phyloP scores from a whole-genome alignment of 225 moss, liverwort and hornwort species.

The Straminergon stramineum region DNA sequence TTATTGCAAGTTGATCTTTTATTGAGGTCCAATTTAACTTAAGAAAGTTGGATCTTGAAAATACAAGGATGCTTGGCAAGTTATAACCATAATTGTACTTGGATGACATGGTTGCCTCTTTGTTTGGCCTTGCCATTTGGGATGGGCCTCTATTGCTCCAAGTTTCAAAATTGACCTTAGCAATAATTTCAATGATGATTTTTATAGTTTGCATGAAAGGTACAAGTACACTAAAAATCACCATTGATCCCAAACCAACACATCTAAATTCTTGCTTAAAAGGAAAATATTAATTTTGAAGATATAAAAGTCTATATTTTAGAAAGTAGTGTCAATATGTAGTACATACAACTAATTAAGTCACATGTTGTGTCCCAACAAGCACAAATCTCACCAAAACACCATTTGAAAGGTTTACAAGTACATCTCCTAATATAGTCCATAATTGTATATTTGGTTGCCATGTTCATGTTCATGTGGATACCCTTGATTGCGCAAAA shows the following conservation, averaged over 20 bases:
- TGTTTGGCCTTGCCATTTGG: too few relatives aligned
- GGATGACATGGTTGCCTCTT: neutral
- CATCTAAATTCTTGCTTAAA: neutral
- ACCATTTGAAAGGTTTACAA: neutral
- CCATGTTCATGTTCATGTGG: neutral
- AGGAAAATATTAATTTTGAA: neutral
- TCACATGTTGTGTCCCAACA: rapidly evolving
- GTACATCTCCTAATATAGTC: rapidly evolving
- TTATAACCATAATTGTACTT: neutral
- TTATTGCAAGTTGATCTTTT: neutral
- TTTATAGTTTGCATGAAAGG: neutral
- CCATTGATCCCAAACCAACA: neutral
- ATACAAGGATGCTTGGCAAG: neutral
- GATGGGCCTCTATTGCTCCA: neutral
- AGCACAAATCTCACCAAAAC: rapidly evolving
- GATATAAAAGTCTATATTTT: rapidly evolving
- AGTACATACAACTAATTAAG: neutral
- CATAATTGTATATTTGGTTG: neutral
- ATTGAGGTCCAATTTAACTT: too few relatives aligned
- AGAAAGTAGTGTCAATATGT: neutral
- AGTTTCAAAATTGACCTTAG: neutral
- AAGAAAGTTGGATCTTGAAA: neutral
- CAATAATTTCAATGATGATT: neutral
- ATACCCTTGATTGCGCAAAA: rapidly evolving
- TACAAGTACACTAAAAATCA: neutral